Evolutionary conservation across 2,329 filamentous ascomycete species (phyloP), one percentile per base, ranked within the genome.

Genomic region (Epichloe elymi): DNA sequence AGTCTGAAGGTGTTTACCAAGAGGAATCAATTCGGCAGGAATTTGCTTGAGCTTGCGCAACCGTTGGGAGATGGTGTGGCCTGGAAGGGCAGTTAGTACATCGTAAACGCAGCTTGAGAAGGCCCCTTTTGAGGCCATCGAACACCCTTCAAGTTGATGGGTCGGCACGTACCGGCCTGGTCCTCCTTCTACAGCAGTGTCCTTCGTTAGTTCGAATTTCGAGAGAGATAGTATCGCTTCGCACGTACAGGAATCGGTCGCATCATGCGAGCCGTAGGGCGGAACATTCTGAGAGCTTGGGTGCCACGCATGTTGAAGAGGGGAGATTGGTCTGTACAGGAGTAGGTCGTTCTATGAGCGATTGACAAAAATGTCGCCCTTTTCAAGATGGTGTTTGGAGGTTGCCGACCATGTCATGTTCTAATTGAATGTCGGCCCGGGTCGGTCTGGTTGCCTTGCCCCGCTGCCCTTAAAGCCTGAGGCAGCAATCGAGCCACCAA

Each of bases 31-130:
- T 79, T 98, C 93, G 61, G 88, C 82, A 60, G 93, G 93, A 66
- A 97, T 85, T 73, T 83, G 83, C 79, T 86, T 90, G 65, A 96
- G 78, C 67, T 82, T 85, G 68, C 90, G 86, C 63, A 98, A 78
- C 68, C 91, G 88, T 77, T 97, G 93, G 59, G 91, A 95, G 71
- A 97, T 82, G 63, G 91, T 96, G 76, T 97, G 93, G 68, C 88
- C 93, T 98, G 55, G 60, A 47, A 14, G 17, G 20, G 42, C 20
- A 7, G 38, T 43, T 39, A 50, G 43, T 45, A 20, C 12, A 39
- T 30, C 12, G 39, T 11, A 1, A 33, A 14, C 2, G 10, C 10
- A 46, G 30, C 46, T 40, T 44, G 23, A 4, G n/a, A 19, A 35
- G 35, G 11, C 20, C 33, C 20, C 10, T 26, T 38, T 38, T n/a